Base-by-base conservation (phyloP, 2,329 filamentous ascomycete genomes). In the Penicillium olsonii region DNA sequence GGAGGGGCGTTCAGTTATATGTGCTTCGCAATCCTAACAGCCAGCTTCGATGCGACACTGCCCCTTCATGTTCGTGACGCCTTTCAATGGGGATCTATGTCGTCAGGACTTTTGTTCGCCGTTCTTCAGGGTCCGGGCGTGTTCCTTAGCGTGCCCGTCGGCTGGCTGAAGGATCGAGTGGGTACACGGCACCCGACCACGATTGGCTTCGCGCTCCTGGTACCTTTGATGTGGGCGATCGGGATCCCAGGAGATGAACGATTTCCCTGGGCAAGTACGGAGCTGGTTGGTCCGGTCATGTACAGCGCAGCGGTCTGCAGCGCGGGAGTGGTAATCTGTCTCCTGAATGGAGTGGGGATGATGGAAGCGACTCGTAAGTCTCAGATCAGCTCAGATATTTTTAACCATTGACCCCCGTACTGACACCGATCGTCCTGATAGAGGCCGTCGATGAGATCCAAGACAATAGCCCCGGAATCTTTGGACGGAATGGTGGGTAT, bases 61-160 rank as follows among this genome's bases (percentile, higher is more conserved):
- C 80, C 82, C 2, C 67, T 84, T 0, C 82, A 79, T 55, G 78
- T 83, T 7, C 70, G 77, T 35, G 60, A 69, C 9, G 74, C 69
- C 0, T 85, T 85, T 54, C 56, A 68, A 46, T 85, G 80, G 78
- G 69, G 75, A 38, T 78, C 81, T 0, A 74, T 76, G 0, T 79
- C 75, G 0, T 78, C 80, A 1, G 82, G 82, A 0, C 64, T 84
- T 6, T 65, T 83, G 14, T 83, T 85, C 56, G 70, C 84, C 2
- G 71, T 76, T 3, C 59, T 88, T 22, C 79, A 86, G 39, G 68
- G 84, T 2, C 85, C 85, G 0, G 53, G 51, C 2, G 77, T 79
- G 7, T 81, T 87, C 59, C 55, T 81, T 2, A 79, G 81, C 0
- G 85, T 86, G 0, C 37, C 84, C 0, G 76, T 83, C 2, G 84